Percentiles rank a stretch among this genome's conserved stretches.
Conservation (phyloP, 768 basidiomycete species). For the Clitopilus hobsonii region DNA sequence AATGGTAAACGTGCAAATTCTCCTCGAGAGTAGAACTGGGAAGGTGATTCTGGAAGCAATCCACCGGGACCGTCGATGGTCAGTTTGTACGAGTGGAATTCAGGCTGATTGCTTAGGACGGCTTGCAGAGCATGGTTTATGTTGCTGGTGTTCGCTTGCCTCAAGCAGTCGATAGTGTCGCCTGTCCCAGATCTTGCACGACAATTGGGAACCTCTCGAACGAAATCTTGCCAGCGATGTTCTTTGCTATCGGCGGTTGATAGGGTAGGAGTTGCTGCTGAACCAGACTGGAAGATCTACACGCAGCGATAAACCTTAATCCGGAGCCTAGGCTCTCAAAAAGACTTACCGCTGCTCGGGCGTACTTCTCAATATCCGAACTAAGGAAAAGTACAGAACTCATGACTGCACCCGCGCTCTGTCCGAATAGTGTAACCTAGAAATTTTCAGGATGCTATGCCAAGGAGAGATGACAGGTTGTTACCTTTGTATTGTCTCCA, state of each 20-base stretch:
- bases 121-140: constrained; percentile 21
- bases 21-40: constrained; percentile 24
- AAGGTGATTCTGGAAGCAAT: constrained; percentile 32
- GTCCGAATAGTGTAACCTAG: constrained; percentile 41
- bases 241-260: constrained; percentile 22
- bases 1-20: constrained; percentile 35
- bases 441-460: neutral
- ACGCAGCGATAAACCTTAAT: neutral
- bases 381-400: constrained; percentile 32
- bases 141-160: constrained; percentile 20
- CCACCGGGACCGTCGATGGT: constrained; percentile 36
- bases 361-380: constrained; percentile 19
- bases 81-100: constrained; percentile 28
- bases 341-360: constrained; percentile 24
- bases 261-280: constrained; percentile 22
- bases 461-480: neutral
- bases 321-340: neutral
- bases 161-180: constrained; percentile 26
- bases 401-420: constrained; percentile 43
- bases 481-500: constrained; percentile 41
- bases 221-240: constrained; percentile 23
- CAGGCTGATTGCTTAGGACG: constrained; percentile 16
- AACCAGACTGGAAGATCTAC: constrained; percentile 42
- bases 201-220: constrained; percentile 21
- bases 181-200: constrained; percentile 19